Evolutionary conservation across 345 rosid genomes (phyloP).

Genomic region (Brassica juncea): DNA sequence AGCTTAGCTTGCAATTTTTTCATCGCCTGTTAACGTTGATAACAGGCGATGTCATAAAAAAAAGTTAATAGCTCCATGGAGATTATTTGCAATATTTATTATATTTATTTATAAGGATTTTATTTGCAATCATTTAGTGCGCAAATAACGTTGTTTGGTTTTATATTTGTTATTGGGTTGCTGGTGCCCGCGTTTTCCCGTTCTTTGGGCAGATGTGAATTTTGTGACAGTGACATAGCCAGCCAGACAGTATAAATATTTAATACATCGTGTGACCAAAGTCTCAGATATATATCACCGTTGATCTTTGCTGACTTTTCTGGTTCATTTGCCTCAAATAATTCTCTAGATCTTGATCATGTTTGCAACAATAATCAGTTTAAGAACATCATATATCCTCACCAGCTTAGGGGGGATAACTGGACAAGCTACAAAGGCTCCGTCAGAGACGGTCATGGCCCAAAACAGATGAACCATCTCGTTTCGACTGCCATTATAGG

Average conservation of each 20-base stretch:
- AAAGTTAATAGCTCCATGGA: too few relatives aligned
- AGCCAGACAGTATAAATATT: neutral
- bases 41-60: too few relatives aligned
- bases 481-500: too few relatives aligned
- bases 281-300: neutral
- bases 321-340: neutral
- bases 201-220: neutral
- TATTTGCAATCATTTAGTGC: neutral
- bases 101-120: too few relatives aligned
- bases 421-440: too few relatives aligned
- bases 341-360: neutral
- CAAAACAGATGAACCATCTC: too few relatives aligned
- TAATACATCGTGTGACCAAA: neutral
- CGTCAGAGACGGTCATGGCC: too few relatives aligned
- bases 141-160: constrained; percentile 7
- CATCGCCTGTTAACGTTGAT: too few relatives aligned
- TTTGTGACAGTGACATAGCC: neutral
- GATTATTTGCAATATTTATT: too few relatives aligned
- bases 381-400: neutral
- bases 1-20: neutral
- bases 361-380: neutral
- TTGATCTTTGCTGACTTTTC: neutral
- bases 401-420: too few relatives aligned
- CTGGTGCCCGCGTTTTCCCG: neutral
- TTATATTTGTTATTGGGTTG: constrained; percentile 5